Percentiles rank a stretch among this genome's conserved stretches.
Conservation (phyloP, 1,284 basidiomycete genomes). For the Leccinum fuscescens region DNA sequence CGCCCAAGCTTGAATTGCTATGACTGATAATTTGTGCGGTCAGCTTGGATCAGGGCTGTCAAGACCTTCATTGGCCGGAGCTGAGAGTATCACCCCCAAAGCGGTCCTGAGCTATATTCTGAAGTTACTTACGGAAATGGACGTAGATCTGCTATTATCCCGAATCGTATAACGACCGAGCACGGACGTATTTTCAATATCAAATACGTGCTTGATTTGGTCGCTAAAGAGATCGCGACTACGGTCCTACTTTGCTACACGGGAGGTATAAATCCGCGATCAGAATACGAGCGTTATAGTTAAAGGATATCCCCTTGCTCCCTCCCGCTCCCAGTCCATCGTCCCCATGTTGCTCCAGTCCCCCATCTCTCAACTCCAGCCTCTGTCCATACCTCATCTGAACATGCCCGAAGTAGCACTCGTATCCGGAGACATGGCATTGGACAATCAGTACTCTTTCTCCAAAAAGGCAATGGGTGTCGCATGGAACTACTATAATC, state of each 20-base stretch:
- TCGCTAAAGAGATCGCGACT: slow-evolving; percentile 25
- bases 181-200: slow-evolving; percentile 35
- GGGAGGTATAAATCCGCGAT: slow-evolving; percentile 33
- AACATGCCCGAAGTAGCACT: slow-evolving; percentile 55
- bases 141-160: slow-evolving; percentile 28
- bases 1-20: slow-evolving; percentile 3
- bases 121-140: slow-evolving; percentile 24
- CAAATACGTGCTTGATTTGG: slow-evolving; percentile 35
- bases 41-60: slow-evolving; percentile 20
- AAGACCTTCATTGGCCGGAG: slow-evolving; percentile 20
- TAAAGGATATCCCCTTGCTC: slow-evolving; percentile 19
- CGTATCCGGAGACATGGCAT: slow-evolving; percentile 43
- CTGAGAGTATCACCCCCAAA: slow-evolving; percentile 21
- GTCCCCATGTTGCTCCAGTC: slow-evolving; percentile 15
- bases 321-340: slow-evolving; percentile 9
- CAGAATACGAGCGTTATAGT: slow-evolving; percentile 20
- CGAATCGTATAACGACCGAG: slow-evolving; percentile 30
- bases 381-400: slow-evolving; percentile 54
- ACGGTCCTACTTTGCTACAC: slow-evolving; percentile 29
- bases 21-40: slow-evolving; percentile 11
- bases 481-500: slow-evolving; percentile 45
- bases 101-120: slow-evolving; percentile 8
- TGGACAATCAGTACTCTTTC: slow-evolving; percentile 46
- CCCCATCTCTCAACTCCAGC: slow-evolving; percentile 35
- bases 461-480: slow-evolving; percentile 41